A percentile compares a stretch with the other conserved stretches of the same genome.
Conservation (phyloP, 2,329 filamentous ascomycete species). For the Fusarium domesticum region DNA sequence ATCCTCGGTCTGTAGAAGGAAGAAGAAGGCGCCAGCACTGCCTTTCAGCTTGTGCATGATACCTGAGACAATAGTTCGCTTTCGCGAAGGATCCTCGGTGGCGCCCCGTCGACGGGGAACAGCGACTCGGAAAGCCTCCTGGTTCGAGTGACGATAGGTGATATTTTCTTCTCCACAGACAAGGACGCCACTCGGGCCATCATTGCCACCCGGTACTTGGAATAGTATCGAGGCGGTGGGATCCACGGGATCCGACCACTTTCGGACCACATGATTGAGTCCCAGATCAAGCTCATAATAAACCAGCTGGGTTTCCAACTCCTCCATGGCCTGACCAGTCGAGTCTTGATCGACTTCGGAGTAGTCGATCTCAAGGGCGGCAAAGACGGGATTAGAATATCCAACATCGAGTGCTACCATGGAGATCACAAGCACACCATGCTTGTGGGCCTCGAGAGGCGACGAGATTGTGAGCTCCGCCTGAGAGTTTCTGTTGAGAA, state of each 20-base stretch:
- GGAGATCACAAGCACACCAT: slow-evolving; percentile 84
- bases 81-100: slow-evolving; percentile 88
- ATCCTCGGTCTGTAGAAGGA: slow-evolving; percentile 91
- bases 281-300: slow-evolving; percentile 98
- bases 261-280: slow-evolving; percentile 93
- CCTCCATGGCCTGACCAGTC: slow-evolving; percentile 74
- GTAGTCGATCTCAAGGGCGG: slow-evolving; percentile 90
- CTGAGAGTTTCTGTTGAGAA: slow-evolving; percentile 91
- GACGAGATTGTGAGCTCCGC: slow-evolving; percentile 96
- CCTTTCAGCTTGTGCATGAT: slow-evolving; percentile 97
- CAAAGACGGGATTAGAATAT: slow-evolving; percentile 96
- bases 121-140: slow-evolving; percentile 81
- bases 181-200: slow-evolving; percentile 90
- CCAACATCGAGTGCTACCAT: slow-evolving; percentile 89
- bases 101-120: slow-evolving; percentile 84
- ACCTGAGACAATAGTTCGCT: slow-evolving; percentile 80
- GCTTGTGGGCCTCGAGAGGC: slow-evolving; percentile 91
- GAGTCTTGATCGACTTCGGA: slow-evolving; percentile 88
- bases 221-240: slow-evolving; percentile 86
- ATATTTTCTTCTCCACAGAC: slow-evolving; percentile 94
- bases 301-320: slow-evolving; percentile 85
- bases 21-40: slow-evolving; percentile 85
- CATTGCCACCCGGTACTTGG: slow-evolving; percentile 89
- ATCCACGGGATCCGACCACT: slow-evolving; percentile 93
- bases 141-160: slow-evolving; percentile 95